phyloP scores from a whole-genome alignment of 1,284 basidiomycete species.

The Apiotrichum gracile region DNA sequence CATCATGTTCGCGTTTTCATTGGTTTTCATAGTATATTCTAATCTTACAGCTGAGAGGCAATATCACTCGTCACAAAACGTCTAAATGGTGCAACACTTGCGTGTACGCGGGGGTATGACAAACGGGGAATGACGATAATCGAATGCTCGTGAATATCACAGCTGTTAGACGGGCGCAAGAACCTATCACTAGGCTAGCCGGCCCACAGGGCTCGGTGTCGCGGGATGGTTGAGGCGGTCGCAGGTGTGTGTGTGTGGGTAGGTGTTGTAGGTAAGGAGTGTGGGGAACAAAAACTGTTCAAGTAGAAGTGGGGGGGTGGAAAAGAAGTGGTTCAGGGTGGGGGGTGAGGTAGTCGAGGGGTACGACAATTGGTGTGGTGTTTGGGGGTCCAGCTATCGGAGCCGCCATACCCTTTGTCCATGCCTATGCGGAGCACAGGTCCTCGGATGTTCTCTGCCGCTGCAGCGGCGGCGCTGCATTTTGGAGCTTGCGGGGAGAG shows the following conservation, averaged over 20 bases:
- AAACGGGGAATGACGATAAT: not conserved
- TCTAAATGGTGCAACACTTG: not conserved
- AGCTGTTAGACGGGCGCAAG: slow-evolving; percentile 28
- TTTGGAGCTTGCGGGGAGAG: slow-evolving; percentile 34
- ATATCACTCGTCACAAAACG: not conserved
- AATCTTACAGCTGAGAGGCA: not conserved
- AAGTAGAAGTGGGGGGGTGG: not conserved
- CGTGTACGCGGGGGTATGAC: not conserved
- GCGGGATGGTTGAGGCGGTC: slow-evolving; percentile 51
- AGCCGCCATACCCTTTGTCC: slow-evolving; percentile 41
- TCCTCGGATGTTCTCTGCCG: slow-evolving; percentile 27
- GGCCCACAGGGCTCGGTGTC: slow-evolving; percentile 8
- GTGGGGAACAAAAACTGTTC: not conserved
- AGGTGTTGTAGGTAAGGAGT: not conserved
- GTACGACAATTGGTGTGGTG: not conserved
- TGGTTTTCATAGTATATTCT: not conserved
- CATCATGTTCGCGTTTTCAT: not conserved
- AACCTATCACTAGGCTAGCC: slow-evolving; percentile 49
- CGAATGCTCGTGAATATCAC: slow-evolving; percentile 2
- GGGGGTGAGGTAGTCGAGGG: not conserved
- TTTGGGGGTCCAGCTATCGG: slow-evolving; percentile 37
- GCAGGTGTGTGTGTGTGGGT: slow-evolving; percentile 2
- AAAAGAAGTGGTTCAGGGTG: slow-evolving; percentile 4
- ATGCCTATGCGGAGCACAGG: slow-evolving; percentile 41
- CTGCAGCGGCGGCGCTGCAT: slow-evolving; percentile 42